Base-by-base conservation (phyloP, 2,329 filamentous ascomycete species). In the Teratosphaeria viscida region DNA sequence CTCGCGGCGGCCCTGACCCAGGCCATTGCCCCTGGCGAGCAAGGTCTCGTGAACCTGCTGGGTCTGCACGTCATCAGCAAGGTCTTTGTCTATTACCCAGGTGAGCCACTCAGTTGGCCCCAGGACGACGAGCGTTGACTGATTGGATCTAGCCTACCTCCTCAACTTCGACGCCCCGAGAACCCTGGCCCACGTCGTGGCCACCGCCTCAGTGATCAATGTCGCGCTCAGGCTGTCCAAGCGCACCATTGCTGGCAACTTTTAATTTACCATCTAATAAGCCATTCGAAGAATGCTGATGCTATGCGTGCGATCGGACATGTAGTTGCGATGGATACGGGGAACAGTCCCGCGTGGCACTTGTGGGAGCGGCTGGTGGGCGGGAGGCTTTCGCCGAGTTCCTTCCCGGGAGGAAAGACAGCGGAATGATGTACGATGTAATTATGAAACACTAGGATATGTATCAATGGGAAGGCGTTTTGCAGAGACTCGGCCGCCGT, bases 11-110 rank as follows among this genome's bases (percentile, higher is more conserved):
- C 67, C 11, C 54, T 70, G 56, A 60, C 67, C n/a, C 66, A 68
- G 60, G 65, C 62, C n/a, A 65, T 68, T 26, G 67, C 68, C 29
- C 68, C 68, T 2, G 62, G 60, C 16, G 68, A 70, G 60, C 65
- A 67, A 61, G 60, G 52, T 14, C 57, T 70, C 56, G 64, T 69
- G 39, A 70, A 69, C 55, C 58, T 70, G 65, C 55, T 70, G n/a
- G 68, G 68, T 57, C 59, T 70, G 61, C 68, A 70, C 61, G 68
- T 70, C 19, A 62, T 70, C 52, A 59, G 60, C 35, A 70, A 70
- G 64, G 59, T 63, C 27, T 67, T 70, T 57, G 58, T 70, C 64
- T 68, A 62, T 66, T 29, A 54, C 32, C 52, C 52, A 35, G 52
- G 32, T 32, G 19, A 54, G 27, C 16, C 5, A 54, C 14, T 11